Evolutionary conservation across 208 protist species (phyloP).

Genomic region (Trypanosoma melophagium): DNA sequence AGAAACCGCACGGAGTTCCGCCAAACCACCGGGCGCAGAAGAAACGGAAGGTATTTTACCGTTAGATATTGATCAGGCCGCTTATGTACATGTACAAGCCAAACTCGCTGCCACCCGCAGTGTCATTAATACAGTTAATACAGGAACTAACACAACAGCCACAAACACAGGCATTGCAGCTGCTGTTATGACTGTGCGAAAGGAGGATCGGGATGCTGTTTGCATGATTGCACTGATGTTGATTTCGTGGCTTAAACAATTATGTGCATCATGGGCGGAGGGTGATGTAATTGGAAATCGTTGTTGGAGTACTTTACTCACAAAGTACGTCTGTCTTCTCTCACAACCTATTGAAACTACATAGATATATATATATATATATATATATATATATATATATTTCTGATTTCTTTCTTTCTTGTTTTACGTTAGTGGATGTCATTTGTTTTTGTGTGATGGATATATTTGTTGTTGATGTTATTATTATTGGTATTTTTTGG

Average conservation of each 20-base stretch:
- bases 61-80: conserved; percentile 26
- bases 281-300: conserved; percentile 26
- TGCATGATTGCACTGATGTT: conserved; percentile 36
- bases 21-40: conserved; percentile 23
- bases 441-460: background rate
- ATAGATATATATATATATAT: conserved; percentile 16
- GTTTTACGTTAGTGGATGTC: background rate
- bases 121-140: too few species aligned
- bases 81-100: conserved; percentile 26
- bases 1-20: conserved; percentile 9
- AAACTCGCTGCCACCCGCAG: conserved; percentile 6
- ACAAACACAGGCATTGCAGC: background rate
- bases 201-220: conserved; percentile 33
- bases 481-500: conserved; percentile 1
- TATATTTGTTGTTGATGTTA: background rate
- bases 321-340: conserved; percentile 31
- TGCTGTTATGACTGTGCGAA: background rate
- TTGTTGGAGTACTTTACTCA: conserved; percentile 26
- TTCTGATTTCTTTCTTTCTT: background rate
- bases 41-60: conserved; percentile 29
- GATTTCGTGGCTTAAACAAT: conserved; percentile 35
- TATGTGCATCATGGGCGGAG: conserved; percentile 25
- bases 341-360: conserved; percentile 29
- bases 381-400: background rate
- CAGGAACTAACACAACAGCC: background rate